Percentiles rank a stretch among this genome's conserved stretches.
Conservation (phyloP, 139 green algal genomes). For the Tetraselmis chui region DNA sequence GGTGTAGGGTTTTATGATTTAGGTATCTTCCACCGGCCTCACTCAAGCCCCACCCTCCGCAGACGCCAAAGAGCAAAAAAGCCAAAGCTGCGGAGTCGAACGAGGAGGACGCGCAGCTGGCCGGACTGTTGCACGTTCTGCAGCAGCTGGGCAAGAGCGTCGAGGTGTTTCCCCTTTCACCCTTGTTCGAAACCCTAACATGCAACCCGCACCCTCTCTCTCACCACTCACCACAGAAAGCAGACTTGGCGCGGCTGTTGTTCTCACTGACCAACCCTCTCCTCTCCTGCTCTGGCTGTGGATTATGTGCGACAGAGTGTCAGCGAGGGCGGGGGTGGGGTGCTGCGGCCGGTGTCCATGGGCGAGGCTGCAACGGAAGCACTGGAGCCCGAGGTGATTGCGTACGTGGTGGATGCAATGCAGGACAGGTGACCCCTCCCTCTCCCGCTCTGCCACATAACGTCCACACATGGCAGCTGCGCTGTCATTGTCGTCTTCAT, state of each 20-base stretch:
- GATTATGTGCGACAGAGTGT: background rate
- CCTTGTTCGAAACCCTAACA: too few species aligned
- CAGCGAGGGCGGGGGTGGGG: conserved; percentile 6
- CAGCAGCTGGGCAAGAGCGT: conserved; percentile 14
- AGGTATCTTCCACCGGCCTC: too few species aligned
- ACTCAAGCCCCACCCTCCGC: too few species aligned
- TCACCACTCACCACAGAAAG: too few species aligned
- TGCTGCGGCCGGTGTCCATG: background rate
- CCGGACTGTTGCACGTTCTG: conserved; percentile 39
- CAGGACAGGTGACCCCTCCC: conserved; percentile 33
- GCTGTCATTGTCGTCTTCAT: too few species aligned
- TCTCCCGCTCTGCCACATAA: too few species aligned
- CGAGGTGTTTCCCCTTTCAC: conserved; percentile 14
- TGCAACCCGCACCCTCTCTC: too few species aligned
- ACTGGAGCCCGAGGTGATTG: conserved; percentile 21
- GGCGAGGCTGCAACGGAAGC: background rate
- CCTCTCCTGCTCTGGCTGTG: background rate
- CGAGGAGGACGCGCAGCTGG: conserved; percentile 29
- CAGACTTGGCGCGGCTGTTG: too few species aligned
- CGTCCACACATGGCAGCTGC: too few species aligned
- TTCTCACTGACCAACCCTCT: too few species aligned
- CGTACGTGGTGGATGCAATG: conserved; percentile 38
- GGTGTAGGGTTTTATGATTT: too few species aligned
- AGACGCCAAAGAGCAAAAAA: background rate
- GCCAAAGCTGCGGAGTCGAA: conserved; percentile 2